Evolutionary conservation across 768 basidiomycete genomes (phyloP).

Genomic region (Tulasnella calospora): DNA sequence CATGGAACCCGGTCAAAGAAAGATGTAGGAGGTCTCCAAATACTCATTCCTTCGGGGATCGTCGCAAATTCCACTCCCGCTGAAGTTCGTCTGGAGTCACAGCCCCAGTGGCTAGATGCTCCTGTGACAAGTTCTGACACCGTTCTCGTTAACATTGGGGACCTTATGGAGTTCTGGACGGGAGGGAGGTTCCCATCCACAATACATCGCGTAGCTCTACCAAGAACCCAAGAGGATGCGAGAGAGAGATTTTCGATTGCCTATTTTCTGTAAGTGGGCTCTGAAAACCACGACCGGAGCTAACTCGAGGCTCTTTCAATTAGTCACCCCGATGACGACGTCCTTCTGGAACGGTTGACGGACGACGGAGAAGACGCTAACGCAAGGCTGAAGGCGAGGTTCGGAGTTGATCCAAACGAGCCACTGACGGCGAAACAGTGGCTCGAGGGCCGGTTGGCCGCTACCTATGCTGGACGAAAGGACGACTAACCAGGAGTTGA

Average conservation of each 20-base stretch:
- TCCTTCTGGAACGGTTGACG: slow-evolving; percentile 12
- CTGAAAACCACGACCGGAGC: too few relatives aligned
- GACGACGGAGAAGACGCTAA: slow-evolving; percentile 5
- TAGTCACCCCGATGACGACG: slow-evolving; percentile 31
- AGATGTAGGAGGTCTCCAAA: slow-evolving; percentile 31
- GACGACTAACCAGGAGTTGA: background rate
- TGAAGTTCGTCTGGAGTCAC: background rate
- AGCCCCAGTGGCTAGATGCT: slow-evolving; percentile 30
- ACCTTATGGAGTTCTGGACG: slow-evolving; percentile 28
- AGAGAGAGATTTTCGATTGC: slow-evolving; percentile 31
- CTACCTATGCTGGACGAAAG: slow-evolving; percentile 24
- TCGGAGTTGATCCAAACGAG: slow-evolving; percentile 24
- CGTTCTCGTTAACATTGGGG: slow-evolving; percentile 10
- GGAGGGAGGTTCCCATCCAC: slow-evolving; percentile 30
- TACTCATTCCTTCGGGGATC: slow-evolving; percentile 24
- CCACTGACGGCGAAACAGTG: slow-evolving; percentile 28
- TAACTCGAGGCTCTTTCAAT: background rate
- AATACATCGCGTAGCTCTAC: slow-evolving; percentile 31
- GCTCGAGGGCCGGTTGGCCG: slow-evolving; percentile 19
- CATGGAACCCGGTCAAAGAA: slow-evolving; percentile 13
- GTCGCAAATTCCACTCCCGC: background rate
- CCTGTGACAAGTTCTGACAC: slow-evolving; percentile 26
- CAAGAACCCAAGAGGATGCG: slow-evolving; percentile 26
- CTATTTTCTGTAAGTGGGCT: slow-evolving; percentile 30
- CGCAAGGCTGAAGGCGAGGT: slow-evolving; percentile 13